Percentiles rank a stretch among this genome's conserved stretches.
Conservation (phyloP, 768 basidiomycete species). For the Psilocybe azurescens region DNA sequence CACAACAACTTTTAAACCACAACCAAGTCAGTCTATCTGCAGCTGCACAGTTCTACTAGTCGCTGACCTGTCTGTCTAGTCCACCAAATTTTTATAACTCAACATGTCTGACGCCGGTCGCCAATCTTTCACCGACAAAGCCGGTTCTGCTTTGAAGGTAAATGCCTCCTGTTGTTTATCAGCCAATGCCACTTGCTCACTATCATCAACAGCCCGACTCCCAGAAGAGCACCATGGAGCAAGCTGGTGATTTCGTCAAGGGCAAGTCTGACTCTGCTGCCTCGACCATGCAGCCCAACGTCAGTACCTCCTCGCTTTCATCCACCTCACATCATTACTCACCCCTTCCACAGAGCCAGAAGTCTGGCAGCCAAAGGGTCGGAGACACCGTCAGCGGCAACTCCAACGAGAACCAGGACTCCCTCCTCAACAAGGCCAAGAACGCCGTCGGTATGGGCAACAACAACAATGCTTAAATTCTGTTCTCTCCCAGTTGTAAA, state of each 20-base stretch:
- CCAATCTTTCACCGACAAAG: conserved; percentile 66
- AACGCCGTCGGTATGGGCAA: conserved; percentile 52
- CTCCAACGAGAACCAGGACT: conserved; percentile 52
- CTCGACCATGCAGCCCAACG: conserved; percentile 55
- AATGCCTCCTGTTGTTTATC: background rate
- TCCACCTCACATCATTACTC: background rate
- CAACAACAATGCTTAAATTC: conserved; percentile 23
- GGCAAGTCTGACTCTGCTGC: conserved; percentile 52
- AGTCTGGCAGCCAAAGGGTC: conserved; percentile 52
- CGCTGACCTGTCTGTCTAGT: background rate
- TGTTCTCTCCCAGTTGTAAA: background rate
- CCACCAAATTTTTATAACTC: conserved; percentile 8
- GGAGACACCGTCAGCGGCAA: conserved; percentile 55
- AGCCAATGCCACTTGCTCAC: background rate
- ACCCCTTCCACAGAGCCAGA: conserved; percentile 45
- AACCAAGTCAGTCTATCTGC: conserved; percentile 17
- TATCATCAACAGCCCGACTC: conserved; percentile 52
- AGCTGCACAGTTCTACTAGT: background rate
- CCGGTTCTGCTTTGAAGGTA: conserved; percentile 54
- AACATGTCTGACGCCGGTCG: conserved; percentile 63
- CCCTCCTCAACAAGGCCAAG: conserved; percentile 57
- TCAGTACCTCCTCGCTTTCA: conserved; percentile 22
- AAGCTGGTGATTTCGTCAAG: conserved; percentile 52
- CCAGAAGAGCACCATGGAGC: conserved; percentile 60
- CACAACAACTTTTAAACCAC: conserved; percentile 10